Evolutionary conservation across 2,329 filamentous ascomycete species (phyloP), one percentile per base, ranked within the genome.

Genomic region (Cercospora zeae-maydis): DNA sequence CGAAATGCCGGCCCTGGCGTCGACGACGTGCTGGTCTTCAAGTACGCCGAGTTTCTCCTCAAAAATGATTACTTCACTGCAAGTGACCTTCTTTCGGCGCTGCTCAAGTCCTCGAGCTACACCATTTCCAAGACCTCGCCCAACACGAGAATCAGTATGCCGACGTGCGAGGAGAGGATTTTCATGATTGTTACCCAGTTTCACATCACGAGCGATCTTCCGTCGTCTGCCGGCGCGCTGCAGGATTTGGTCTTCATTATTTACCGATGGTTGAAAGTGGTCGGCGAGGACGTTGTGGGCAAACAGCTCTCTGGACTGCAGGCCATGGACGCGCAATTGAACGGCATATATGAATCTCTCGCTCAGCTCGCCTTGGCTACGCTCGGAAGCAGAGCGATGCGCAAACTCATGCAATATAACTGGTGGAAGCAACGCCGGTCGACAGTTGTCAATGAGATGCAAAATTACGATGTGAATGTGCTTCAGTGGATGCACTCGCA

Each of bases 401-500:
- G 68, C 9, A 55, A 62, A 36, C 66, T 70, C 19, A 65, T 61
- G 51, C 70, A 70, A 47, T 70, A 71, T 37, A 37, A 63, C 7
- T 75, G 73, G 70, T 75, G 73, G 73, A 69, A 68, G 58, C 45
- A 62, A 54, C 61, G 65, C 11, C 60, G 71, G 31, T 52, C 69
- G 3, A 62, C 61, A 16, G 63, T 77, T 3, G 70, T 72, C 2
- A 61, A 63, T 13, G 70, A 72, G 47, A 71, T 75, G 64, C 59
- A 69, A 53, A 71, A 71, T 37, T 77, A 72, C 61, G 72, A 75
- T 60, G 64, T 66, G 16, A 66, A 74, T 19, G 69, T 76, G n/a
- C 63, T 73, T 16, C 73, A 74, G 45, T 73, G 70, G 68, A 71
- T 72, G 37, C 70, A 74, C 24, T 74, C 74, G 2, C 72, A 70